These are phyloP conservation scores for Xylaria sp. DNA, from an alignment of 2,329 filamentous ascomycete genomes.

Conservation along the genomic window DNA sequence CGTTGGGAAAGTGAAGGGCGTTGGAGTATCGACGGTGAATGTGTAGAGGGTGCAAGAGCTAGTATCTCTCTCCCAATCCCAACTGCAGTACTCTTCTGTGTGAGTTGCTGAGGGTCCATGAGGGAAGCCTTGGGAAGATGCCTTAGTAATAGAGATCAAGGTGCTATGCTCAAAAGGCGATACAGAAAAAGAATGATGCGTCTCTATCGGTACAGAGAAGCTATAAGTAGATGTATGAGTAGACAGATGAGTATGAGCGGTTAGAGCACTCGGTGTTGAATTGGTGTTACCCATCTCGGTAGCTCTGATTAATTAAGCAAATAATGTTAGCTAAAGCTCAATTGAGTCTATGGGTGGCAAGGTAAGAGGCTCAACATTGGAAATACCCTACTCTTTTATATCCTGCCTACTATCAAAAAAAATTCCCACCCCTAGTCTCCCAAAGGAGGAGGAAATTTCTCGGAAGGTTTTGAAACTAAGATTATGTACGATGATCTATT, in stretches of 20 bases:
- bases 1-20: slow-evolving; percentile 12
- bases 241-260: slow-evolving; percentile 20
- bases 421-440: not conserved
- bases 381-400: slow-evolving; percentile 15
- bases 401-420: not conserved
- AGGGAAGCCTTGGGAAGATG: slow-evolving; percentile 2
- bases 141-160: slow-evolving; percentile 30
- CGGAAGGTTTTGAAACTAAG: not conserved
- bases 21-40: slow-evolving; percentile 19
- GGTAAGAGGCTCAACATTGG: not conserved
- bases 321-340: not conserved
- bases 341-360: not conserved
- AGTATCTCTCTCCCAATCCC: slow-evolving; percentile 21
- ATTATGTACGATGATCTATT: not conserved
- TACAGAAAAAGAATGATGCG: slow-evolving; percentile 27
- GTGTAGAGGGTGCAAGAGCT: slow-evolving; percentile 22
- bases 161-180: slow-evolving; percentile 26
- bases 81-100: slow-evolving; percentile 29
- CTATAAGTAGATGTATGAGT: slow-evolving; percentile 6
- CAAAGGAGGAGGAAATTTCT: not conserved
- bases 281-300: slow-evolving; percentile 29
- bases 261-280: slow-evolving; percentile 19
- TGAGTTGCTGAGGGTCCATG: not conserved
- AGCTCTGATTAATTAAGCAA: not conserved
- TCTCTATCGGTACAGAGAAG: not conserved